Evolutionary conservation across 441 rosid species (phyloP).

Genomic region (Populus hybrid): DNA sequence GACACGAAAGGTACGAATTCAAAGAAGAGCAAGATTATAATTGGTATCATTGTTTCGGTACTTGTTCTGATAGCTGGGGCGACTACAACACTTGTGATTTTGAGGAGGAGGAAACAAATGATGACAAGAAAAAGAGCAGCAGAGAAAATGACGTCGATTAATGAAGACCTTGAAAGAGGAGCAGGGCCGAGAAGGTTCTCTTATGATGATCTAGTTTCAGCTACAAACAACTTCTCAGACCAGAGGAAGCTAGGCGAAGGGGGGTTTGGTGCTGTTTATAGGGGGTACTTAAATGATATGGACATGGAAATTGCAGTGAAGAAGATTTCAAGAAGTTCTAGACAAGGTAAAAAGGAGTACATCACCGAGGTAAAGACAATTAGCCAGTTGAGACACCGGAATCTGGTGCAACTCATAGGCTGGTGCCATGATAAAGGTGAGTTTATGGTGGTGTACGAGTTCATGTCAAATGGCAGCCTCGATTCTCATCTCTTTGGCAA

Average conservation of each 20-base stretch:
- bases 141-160: slow-evolving; percentile 29
- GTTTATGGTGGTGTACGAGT: slow-evolving; percentile 46
- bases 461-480: slow-evolving; percentile 57
- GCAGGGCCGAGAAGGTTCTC: slow-evolving; percentile 60
- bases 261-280: slow-evolving; percentile 59
- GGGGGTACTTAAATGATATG: slow-evolving; percentile 33
- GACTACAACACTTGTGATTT: not conserved
- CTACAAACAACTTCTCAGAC: slow-evolving; percentile 48
- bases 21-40: not conserved
- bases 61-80: slow-evolving; percentile 14
- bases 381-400: slow-evolving; percentile 49
- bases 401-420: slow-evolving; percentile 57
- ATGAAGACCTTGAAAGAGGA: slow-evolving; percentile 47
- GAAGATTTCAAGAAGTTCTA: slow-evolving; percentile 41
- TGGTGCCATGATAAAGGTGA: slow-evolving; percentile 55
- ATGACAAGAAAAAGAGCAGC: slow-evolving; percentile 2
- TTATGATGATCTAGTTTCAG: slow-evolving; percentile 42
- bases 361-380: slow-evolving; percentile 52
- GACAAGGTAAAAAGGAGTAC: slow-evolving; percentile 49
- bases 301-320: slow-evolving; percentile 42
- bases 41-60: slow-evolving; percentile 21
- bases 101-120: slow-evolving; percentile 8
- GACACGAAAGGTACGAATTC: slow-evolving; percentile 11
- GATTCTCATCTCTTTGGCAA: slow-evolving; percentile 43
- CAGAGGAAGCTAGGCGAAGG: slow-evolving; percentile 55